Base-by-base conservation (phyloP, 106 monocot genomes). In the Ottelia alismoides region DNA sequence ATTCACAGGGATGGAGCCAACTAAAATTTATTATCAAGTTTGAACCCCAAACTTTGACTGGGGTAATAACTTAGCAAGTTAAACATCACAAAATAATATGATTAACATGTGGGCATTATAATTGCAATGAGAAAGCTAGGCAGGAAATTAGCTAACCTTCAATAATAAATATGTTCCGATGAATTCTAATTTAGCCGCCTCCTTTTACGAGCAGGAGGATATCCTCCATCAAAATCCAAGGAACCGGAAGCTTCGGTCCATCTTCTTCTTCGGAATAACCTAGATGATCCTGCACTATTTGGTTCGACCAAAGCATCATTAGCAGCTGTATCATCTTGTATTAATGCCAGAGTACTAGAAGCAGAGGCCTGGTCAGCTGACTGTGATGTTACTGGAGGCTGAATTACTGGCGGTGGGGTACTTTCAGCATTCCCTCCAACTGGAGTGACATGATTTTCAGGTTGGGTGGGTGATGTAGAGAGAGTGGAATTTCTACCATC, bases 291-390 rank as follows among this genome's bases (percentile, higher is more conserved):
- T 5, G 74, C 86, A 68, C 71, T 77, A 35, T 78, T 79, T 30
- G 82, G 81, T 55, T 73, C 91, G 2, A 49, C 70, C 11, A 66
- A 58, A 6, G 61, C 70, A 49, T 72, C 77, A 43, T 62, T 20
- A 28, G 32, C 24, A 46, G 46, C 67, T 10, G 54, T 70, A 65
- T 78, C 86, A 23, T 69, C 92, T 30, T 87, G 85, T 71, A 92
- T 92, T 19, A 77, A 60, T 21, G 79, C 82, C 76, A 79, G 79
- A 31, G 92, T 87, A 64, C 86, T 92, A 7, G 86, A 87, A 45
- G 76, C 74, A 40, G 87, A 87, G 14, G 72, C 75, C 61, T 83
- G 87, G 65, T 87, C 87, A 1, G 77, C 70, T 27, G 61, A 69
- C 27, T 72, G 43, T 20, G 67, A 30, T 16, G 43, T 47, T 17